Evolutionary conservation across 2,329 filamentous ascomycete species (phyloP), one percentile per base, ranked within the genome.

Genomic region (Stylonectria norvegica): DNA sequence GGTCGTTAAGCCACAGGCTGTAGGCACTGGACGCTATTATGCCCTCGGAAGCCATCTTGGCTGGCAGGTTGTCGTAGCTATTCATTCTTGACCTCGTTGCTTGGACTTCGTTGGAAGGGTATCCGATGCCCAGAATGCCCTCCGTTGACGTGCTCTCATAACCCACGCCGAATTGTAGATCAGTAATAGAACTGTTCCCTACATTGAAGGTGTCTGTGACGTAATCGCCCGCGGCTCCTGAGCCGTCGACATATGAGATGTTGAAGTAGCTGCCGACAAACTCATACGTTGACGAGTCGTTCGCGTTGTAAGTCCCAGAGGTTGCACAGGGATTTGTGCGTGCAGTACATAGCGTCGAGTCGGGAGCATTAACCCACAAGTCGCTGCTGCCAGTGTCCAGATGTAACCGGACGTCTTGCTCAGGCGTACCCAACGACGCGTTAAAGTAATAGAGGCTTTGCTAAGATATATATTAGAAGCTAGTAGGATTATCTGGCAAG

Each of bases 41-140:
- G 6, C 79, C 80, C 4, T 76, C 69, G 20, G 76, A 63, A 2
- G 77, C 77, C 68, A 90, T 69, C 44, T 77, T 77, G 29, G 76
- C 73, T 2, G 85, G 85, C 5, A 90, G 68, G 59, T 89, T 90
- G 30, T 78, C 64, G 63, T 90, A 90, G 1, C 76, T 42, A 4
- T 65, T 42, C 42, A 69, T 63, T 5, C 73, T 70, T 7, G 71
- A 75, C 48, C 78, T 71, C 36, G 74, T 73, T 32, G 86, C 79
- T 52, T 84, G 79, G 10, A 85, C 86, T 65, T 96, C 90, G 61
- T 94, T 93, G 49, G 73, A 62, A 1, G 75, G 61, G 61, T 95
- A 96, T 5, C 90, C 90, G 46, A 97, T 85, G 14, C 90, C 90
- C 15, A 96, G 64, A 29, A 97, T 88, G 27, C 87, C 87, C 61